phyloP scores from a whole-genome alignment of 495 filamentous ascomycete species.

The Schizothecium vesticola region DNA sequence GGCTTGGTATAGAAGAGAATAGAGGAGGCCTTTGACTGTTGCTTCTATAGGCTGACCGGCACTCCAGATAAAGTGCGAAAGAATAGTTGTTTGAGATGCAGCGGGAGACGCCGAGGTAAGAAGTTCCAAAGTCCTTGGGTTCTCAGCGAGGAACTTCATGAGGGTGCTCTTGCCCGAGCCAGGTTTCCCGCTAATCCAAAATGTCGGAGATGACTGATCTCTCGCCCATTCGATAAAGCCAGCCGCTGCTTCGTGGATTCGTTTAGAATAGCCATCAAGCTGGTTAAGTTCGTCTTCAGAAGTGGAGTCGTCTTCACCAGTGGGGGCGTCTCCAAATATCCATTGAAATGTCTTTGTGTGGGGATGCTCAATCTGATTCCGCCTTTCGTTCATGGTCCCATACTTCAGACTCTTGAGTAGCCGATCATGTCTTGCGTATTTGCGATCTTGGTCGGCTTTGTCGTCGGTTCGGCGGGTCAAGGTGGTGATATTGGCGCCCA shows the following conservation, averaged over 20 bases:
- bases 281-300: too few species aligned
- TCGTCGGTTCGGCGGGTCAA: not conserved
- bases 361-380: constrained; percentile 3
- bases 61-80: constrained; percentile 13
- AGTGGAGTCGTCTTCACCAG: too few species aligned
- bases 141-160: constrained; percentile 10
- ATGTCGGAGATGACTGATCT: not conserved
- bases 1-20: constrained; percentile 9
- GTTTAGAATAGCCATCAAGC: not conserved
- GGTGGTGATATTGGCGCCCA: not conserved
- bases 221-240: not conserved
- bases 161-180: constrained; percentile 18
- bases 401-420: constrained; percentile 12
- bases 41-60: constrained; percentile 8
- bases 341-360: constrained; percentile 1
- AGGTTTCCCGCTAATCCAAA: constrained; percentile 14
- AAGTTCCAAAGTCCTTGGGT: not conserved
- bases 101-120: not conserved
- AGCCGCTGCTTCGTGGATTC: not conserved
- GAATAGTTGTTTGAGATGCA: not conserved
- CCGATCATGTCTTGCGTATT: not conserved
- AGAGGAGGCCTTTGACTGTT: constrained; percentile 11
- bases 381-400: constrained; percentile 5
- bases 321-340: not conserved
- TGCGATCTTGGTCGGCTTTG: not conserved